Evolutionary conservation across 116 monocot species (phyloP), one percentile per base, ranked within the genome.

Genomic region (Iris pallida): DNA sequence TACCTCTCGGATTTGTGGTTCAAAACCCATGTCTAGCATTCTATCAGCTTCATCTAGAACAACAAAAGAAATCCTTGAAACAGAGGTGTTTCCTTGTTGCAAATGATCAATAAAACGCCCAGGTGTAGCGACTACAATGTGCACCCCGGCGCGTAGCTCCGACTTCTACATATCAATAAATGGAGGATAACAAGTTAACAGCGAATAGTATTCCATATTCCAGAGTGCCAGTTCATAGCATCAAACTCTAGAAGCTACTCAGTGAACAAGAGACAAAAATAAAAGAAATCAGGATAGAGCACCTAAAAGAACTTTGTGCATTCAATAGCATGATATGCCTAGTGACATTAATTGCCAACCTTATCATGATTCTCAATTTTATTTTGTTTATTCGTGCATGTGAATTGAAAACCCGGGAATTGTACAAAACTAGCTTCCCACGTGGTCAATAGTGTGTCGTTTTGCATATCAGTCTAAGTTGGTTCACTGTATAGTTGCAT

Each of bases 1-100:
- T 74, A 87, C 87, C 73, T 87, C 83, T 77, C 77, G 80, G 67
- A 87, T 87, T 68, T 87, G 86, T 46, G 86, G 86, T 45, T 86
- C 86, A 76, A 86, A 86, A 65, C 86, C 86, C 86, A 86, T 82
- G 58, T 86, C 86, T 15, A 86, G 73, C 86, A 86, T 86, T 65
- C 81, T 79, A 62, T 86, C 82, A 78, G 86, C 86, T 64, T 86
- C 86, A 58, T 87, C 83, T 46, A 87, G 77, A 71, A 87, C 83
- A 71, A 87, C 68, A 74, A 82, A 87, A 53, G 87, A 82, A 44
- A 87, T 74, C 52, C 82, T 87, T 55, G 80, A 83, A 52, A 87
- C 70, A 11, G 74, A 87, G 12, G 87, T 82, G 41, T 82, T 87
- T 61, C 87, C 80, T 78, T 87, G 87, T 59, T 87, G 87, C 58